Evolutionary conservation across 2,329 filamentous ascomycete species (phyloP).

Genomic region (Curvularia eragrostidis): DNA sequence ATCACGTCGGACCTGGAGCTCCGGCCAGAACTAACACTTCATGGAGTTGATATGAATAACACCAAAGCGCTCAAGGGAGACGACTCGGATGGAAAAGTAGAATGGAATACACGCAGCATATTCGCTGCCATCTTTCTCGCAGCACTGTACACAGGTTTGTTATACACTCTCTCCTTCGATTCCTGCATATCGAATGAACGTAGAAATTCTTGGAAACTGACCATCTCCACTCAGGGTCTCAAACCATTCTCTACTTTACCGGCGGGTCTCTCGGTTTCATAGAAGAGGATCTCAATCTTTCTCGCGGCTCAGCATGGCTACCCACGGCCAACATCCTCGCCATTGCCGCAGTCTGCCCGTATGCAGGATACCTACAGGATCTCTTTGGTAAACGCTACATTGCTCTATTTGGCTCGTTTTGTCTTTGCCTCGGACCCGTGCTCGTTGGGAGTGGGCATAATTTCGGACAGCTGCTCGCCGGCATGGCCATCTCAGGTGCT

Average conservation of each 20-base stretch:
- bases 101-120: not conserved
- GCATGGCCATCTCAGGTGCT: not conserved
- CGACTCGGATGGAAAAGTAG: not conserved
- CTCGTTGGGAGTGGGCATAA: not conserved
- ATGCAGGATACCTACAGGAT: not conserved
- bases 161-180: not conserved
- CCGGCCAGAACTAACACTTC: not conserved
- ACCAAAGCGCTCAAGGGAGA: not conserved
- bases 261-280: not conserved
- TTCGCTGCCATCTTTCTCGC: not conserved
- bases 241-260: not conserved
- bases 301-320: not conserved
- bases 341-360: not conserved
- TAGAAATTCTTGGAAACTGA: not conserved
- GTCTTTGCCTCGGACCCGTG: not conserved
- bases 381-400: not conserved
- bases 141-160: not conserved
- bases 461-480: not conserved
- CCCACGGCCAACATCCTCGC: not conserved
- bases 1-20: not conserved
- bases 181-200: too few relatives aligned
- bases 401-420: not conserved
- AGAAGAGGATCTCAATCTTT: not conserved
- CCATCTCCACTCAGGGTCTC: not conserved
- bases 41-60: not conserved